These are phyloP conservation scores for Terana coerulea DNA, from an alignment of 768 basidiomycete species.

Conservation along the genomic window DNA sequence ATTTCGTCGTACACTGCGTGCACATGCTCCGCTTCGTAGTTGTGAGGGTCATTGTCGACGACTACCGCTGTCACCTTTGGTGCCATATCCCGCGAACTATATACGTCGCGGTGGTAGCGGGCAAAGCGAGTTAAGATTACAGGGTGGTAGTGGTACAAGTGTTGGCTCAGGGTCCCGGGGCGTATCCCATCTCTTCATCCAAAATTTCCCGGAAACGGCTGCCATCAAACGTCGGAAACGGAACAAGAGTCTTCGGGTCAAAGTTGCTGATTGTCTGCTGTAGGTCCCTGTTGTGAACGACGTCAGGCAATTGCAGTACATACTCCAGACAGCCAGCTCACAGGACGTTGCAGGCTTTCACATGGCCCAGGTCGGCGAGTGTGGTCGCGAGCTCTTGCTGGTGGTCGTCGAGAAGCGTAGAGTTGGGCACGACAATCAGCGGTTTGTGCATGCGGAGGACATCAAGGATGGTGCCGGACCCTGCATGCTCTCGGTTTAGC, in stretches of 20 bases:
- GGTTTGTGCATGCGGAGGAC: conserved; percentile 71
- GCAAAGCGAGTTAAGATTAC: neutral
- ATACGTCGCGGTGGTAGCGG: neutral
- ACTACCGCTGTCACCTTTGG: conserved; percentile 18
- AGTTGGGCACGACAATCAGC: conserved; percentile 87
- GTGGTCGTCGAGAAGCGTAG: conserved; percentile 87
- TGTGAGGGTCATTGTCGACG: conserved; percentile 43
- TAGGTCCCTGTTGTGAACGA: conserved; percentile 40
- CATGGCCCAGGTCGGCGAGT: conserved; percentile 53
- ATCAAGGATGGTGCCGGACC: conserved; percentile 92
- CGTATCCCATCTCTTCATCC: conserved; percentile 79
- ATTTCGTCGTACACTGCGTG: conserved; percentile 84
- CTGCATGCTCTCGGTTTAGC: conserved; percentile 35
- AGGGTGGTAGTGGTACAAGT: conserved; percentile 9
- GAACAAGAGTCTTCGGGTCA: conserved; percentile 39
- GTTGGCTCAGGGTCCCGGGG: neutral
- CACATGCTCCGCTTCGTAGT: conserved; percentile 73
- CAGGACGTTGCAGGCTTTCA: conserved; percentile 55
- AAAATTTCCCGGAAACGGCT: conserved; percentile 62
- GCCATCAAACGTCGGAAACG: conserved; percentile 69
- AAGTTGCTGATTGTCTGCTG: conserved; percentile 50
- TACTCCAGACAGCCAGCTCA: conserved; percentile 36
- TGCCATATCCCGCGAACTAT: conserved; percentile 15
- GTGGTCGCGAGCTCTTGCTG: conserved; percentile 83
- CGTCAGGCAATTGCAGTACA: neutral